Percentiles rank a stretch among this genome's conserved stretches.
These are phyloP conservation scores for Sechiopsis laciniata DNA, from an alignment of 306 rosid genomes.

Conservation along the genomic window DNA sequence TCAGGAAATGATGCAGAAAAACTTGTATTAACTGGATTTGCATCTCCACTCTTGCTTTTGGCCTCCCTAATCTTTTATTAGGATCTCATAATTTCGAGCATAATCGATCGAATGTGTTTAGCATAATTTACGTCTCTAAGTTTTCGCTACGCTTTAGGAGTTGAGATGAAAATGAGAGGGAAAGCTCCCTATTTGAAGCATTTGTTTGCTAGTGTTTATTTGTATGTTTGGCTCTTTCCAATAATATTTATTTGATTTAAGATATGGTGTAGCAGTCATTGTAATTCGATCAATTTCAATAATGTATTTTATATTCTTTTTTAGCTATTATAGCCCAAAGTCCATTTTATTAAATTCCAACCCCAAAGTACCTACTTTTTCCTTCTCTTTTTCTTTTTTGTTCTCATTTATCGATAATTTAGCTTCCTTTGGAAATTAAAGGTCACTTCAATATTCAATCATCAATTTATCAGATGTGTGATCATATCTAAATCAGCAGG, in stretches of 20 bases:
- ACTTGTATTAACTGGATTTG: background rate
- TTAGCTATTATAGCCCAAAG: background rate
- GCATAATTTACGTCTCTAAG: background rate
- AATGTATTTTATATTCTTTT: background rate
- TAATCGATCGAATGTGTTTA: background rate
- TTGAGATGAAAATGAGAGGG: background rate
- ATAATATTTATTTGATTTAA: constrained; percentile 7
- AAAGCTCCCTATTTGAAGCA: background rate
- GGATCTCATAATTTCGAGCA: background rate
- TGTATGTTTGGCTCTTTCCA: background rate
- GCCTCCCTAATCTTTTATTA: background rate
- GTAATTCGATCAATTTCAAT: background rate
- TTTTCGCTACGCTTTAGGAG: background rate
- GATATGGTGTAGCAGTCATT: background rate
- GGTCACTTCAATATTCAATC: too few relatives aligned
- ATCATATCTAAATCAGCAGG: too few relatives aligned
- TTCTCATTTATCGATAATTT: too few relatives aligned
- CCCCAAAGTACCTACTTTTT: background rate
- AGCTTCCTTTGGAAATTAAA: too few relatives aligned
- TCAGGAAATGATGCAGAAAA: constrained; percentile 5
- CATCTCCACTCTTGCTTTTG: background rate
- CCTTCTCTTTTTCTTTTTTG: background rate
- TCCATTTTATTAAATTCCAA: background rate
- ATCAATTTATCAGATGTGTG: too few relatives aligned
- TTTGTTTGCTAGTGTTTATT: background rate